Base-by-base conservation (phyloP, 2,329 filamentous ascomycete species). In the Fusarium bactridioides region DNA sequence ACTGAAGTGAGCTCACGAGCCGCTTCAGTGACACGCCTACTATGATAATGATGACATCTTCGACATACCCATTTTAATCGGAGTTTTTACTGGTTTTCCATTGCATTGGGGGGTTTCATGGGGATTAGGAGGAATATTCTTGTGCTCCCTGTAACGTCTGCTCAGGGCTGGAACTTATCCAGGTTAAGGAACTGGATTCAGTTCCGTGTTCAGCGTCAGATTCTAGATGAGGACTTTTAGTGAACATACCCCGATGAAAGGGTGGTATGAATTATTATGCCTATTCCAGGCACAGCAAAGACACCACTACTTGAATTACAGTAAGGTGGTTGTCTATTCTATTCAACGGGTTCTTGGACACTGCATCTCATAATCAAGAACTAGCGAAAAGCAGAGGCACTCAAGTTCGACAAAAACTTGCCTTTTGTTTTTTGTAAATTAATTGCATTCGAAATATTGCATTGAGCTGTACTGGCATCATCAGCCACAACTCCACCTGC, bases 11-110 rank as follows among this genome's bases (percentile, higher is more conserved):
- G 38, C 54, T 31, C 19, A 57, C 31, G 25, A 53, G 47, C 51
- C 59, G 44, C 51, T 64, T 67, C 40, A 64, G 45, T 55, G 70
- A 74, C 44, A 70, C 64, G 72, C 57, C 63, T 70, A 73, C 62
- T 70, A 61, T 78, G 76, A 78, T 76, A 77, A 79, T 79, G 61
- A 77, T 80, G 74, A 80, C 68, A 70, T 76, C 72, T 77, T 72
- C 68, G 73, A 75, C 75, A 75, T 80, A 75, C 74, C 71, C 76
- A 80, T 78, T 72, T 76, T 75, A 76, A 74, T 66, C 70, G 79
- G 79, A 79, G 79, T 80, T 81, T 77, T 76, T 67, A 74, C 70
- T 69, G 77, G 73, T 53, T 75, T 71, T 75, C 73, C 73, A 72
- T 77, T 70, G 62, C 67, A 67, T 67, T 54, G 61, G 59, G 66